These are phyloP conservation scores for Gloeophyllum trabeum DNA, from an alignment of 768 basidiomycete species.

Conservation along the genomic window DNA sequence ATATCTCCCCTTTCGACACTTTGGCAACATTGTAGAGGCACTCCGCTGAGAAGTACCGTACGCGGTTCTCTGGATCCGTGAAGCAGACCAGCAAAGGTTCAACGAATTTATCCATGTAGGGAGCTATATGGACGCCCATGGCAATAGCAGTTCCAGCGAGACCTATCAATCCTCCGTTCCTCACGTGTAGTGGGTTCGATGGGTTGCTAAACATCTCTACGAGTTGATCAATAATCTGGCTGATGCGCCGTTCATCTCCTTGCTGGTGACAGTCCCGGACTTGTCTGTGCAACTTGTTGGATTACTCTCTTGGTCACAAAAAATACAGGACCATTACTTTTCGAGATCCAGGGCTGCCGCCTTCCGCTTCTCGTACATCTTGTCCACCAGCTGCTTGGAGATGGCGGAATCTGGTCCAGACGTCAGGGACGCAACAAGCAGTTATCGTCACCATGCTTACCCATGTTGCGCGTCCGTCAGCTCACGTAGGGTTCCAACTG, in stretches of 20 bases:
- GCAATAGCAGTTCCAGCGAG: slow-evolving; percentile 97
- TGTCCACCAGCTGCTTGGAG: slow-evolving; percentile 77
- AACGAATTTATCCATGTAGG: slow-evolving; percentile 90
- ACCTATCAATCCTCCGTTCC: slow-evolving; percentile 93
- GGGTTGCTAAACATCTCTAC: slow-evolving; percentile 87
- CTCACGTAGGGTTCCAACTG: no score
- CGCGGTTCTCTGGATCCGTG: slow-evolving; percentile 86
- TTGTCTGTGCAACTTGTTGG: slow-evolving; percentile 42
- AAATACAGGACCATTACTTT: slow-evolving; percentile 58
- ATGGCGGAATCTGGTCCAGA: slow-evolving; percentile 51
- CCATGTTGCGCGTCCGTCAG: no score
- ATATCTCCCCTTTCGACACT: slow-evolving; percentile 92
- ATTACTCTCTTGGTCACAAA: neutral
- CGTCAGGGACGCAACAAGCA: no score
- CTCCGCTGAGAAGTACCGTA: slow-evolving; percentile 96
- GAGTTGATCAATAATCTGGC: slow-evolving; percentile 85
- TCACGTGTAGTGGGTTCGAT: slow-evolving; percentile 74
- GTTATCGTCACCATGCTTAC: no score
- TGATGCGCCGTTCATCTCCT: slow-evolving; percentile 72
- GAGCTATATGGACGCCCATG: slow-evolving; percentile 83
- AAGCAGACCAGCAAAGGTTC: slow-evolving; percentile 86
- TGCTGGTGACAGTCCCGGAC: slow-evolving; percentile 80
- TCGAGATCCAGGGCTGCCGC: slow-evolving; percentile 92
- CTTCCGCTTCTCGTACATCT: slow-evolving; percentile 95
- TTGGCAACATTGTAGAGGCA: slow-evolving; percentile 97